Base-by-base conservation (phyloP, 2,329 filamentous ascomycete genomes). In the Purpureocillium lavendulum region DNA sequence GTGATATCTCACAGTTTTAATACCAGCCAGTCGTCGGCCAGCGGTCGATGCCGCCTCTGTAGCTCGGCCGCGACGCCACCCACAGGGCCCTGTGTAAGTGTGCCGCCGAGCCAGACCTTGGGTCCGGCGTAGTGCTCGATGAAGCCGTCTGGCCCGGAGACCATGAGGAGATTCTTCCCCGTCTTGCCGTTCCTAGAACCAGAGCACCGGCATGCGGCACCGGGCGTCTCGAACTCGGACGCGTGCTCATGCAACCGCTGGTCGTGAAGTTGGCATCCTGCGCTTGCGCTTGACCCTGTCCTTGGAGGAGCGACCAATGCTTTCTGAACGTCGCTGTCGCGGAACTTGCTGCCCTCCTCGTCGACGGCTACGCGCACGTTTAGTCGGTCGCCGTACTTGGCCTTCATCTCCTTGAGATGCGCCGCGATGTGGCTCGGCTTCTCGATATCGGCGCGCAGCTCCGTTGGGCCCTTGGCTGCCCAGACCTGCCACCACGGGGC, bases 141-240 rank as follows among this genome's bases (percentile, higher is more conserved):
- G 61, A 97, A 97, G 1, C 92, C 90, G 39, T 94, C 87, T 0
- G 92, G 90, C 0, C 92, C 92, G 1, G 88, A 94, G 2, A 97
- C 76, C 40, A 95, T 69, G n/a, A 96, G 67, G 15, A 95, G 58
- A 43, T 80, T 80, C 46, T 73, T 75, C 1, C 75, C 52, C 10
- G 38, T 31, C 10, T 40, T 50, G 6, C 50, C 51, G 10, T 47
- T 35, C 6, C 21, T 10, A 1, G 39, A 41, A 9, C 47, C 35
- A 2, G 46, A 45, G 43, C 59, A 62, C 5, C 45, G 40, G 46
- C 57, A 56, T 18, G 42, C 42, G 33, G 45, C 30, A 30, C 47
- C 46, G 29, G 54, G 43, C 3, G 47, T 35, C 35, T 57, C 55
- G 39, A 61, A 61, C 33, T 61, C 55, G 8, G 59, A 58, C 15